Evolutionary conservation across 805 yeast genomes (phyloP), one percentile per base, ranked within the genome.

Genomic region (Starmerella apicola): DNA sequence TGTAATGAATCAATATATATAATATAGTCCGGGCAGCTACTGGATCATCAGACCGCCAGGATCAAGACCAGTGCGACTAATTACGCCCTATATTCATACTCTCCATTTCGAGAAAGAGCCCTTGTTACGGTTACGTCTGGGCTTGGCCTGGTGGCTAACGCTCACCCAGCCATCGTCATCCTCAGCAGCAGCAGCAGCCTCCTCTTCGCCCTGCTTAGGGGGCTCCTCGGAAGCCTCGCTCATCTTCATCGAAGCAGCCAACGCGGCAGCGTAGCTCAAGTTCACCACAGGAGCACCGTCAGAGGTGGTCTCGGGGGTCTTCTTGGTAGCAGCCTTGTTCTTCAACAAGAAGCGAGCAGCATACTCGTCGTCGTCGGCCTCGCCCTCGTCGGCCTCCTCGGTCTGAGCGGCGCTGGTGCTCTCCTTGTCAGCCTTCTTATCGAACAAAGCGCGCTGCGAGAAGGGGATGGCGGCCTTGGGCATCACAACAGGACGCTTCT

Each of bases 351-450:
- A 48, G 19, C 43, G 43, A 8, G 55, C 56, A 18, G 55, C 54
- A 28, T 51, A 53, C 35, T 47, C 47, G 32, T 58, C 62, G 34
- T 56, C 60, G 31, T 45, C 51, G 30, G 46, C 48, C 32, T 51
- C 57, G 23, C 42, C 53, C 36, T 45, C 46, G 29, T 40, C 39
- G 13, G 34, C 23, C n/a, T 32, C 24, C 9, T 16, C 37, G 6
- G 7, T 16, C 20, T 21, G 18, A 17, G 35, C 27, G 6, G 13
- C 12, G 21, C 15, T 13, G 23, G 33, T 33, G 19, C 26, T 39
- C 15, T 15, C 20, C n/a, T n/a, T n/a, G n/a, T n/a, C n/a, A n/a
- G n/a, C n/a, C n/a, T n/a, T n/a, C n/a, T n/a, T n/a, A 28, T 37
- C 45, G 37, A 48, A 47, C 32, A 47, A 29, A 1, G 44, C 42